Evolutionary conservation across 495 filamentous ascomycete genomes (phyloP).

Genomic region (Diplogelasinospora grovesii): DNA sequence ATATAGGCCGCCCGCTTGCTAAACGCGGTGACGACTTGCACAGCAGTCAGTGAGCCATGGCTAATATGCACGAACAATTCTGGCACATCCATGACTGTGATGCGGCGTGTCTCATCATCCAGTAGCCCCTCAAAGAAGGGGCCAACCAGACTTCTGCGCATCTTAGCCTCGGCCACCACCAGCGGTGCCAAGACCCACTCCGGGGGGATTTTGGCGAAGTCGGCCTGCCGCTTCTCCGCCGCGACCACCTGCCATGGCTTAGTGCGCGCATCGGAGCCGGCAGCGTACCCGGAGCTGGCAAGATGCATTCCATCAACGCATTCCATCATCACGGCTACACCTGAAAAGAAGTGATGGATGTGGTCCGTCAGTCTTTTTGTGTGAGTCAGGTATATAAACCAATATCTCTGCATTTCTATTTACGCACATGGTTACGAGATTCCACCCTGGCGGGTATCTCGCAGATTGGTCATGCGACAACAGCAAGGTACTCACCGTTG

Average conservation of each 20-base stretch:
- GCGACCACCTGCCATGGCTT: slow-evolving; percentile 9
- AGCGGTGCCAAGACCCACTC: slow-evolving; percentile 17
- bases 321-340: too few species aligned
- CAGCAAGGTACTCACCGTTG: too few species aligned
- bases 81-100: slow-evolving; percentile 15
- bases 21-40: slow-evolving; percentile 34
- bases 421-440: too few species aligned
- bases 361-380: too few species aligned
- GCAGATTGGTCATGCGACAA: too few species aligned
- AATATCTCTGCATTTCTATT: too few species aligned
- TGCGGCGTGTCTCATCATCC: slow-evolving; percentile 7
- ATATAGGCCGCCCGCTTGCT: slow-evolving; percentile 50
- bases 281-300: too few species aligned
- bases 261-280: too few species aligned
- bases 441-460: too few species aligned
- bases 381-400: too few species aligned
- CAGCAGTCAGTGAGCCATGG: slow-evolving; percentile 13
- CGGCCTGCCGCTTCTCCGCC: slow-evolving; percentile 16
- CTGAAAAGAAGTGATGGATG: too few species aligned
- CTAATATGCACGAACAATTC: slow-evolving; percentile 16
- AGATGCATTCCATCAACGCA: too few species aligned
- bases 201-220: slow-evolving; percentile 16
- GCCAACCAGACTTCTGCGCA: slow-evolving; percentile 20
- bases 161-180: slow-evolving; percentile 7
- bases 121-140: slow-evolving; percentile 30